Percentiles rank a stretch among this genome's conserved stretches.
phyloP scores from a whole-genome alignment of 805 yeast genomes.

The Allodekkera sacchari region DNA sequence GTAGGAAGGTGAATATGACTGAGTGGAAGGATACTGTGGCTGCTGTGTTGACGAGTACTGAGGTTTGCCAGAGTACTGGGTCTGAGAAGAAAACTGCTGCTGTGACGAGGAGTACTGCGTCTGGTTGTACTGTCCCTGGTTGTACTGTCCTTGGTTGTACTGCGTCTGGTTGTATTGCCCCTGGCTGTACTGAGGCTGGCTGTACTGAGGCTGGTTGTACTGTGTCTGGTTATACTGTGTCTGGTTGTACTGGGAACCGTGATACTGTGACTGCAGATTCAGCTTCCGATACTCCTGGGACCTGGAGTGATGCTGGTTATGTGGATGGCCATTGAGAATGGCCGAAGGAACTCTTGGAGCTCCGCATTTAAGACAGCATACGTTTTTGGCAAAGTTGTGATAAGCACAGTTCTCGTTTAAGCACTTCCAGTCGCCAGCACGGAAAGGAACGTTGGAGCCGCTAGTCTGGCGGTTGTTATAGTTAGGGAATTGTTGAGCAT shows the following conservation, averaged over 20 bases:
- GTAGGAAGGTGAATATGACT: too few species aligned
- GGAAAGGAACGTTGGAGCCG: conserved; percentile 65
- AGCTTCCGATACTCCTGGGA: conserved; percentile 7
- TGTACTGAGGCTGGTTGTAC: not conserved
- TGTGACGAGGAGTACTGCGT: too few species aligned
- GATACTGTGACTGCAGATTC: conserved; percentile 2
- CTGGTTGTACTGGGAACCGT: conserved; percentile 4
- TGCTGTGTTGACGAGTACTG: not conserved
- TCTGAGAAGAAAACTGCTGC: too few species aligned
- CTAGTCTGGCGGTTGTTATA: conserved; percentile 8
- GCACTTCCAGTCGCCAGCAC: conserved; percentile 98
- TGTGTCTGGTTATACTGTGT: not conserved
- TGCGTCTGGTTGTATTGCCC: not conserved
- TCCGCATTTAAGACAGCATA: conserved; percentile 83
- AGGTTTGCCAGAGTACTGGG: not conserved
- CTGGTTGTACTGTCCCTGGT: not conserved
- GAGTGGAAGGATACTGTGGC: conserved; percentile 1
- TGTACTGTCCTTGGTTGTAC: not conserved
- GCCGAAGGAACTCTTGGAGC: conserved; percentile 45
- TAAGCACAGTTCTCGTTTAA: conserved; percentile 68
- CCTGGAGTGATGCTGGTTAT: conserved; percentile 16
- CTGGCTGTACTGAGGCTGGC: too few species aligned
- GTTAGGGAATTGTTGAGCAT: conserved; percentile 11
- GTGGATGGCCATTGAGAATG: conserved; percentile 22
- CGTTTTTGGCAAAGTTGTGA: conserved; percentile 88